These are phyloP conservation scores for Ramichloridium luteum DNA, from an alignment of 2,329 filamentous ascomycete species.

Conservation along the genomic window DNA sequence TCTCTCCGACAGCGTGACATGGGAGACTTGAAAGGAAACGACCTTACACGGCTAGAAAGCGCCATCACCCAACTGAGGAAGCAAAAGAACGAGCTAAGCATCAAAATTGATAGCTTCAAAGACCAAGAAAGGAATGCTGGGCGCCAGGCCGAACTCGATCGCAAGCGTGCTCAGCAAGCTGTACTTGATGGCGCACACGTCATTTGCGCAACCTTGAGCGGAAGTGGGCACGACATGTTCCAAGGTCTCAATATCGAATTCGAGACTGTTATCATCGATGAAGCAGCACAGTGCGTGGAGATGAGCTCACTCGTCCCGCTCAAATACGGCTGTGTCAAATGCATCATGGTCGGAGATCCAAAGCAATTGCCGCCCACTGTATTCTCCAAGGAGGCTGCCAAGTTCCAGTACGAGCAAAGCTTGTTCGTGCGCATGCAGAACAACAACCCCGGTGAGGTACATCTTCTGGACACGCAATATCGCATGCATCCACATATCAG, in stretches of 20 bases:
- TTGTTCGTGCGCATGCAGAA: constrained; percentile 97
- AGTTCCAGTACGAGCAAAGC: constrained; percentile 93
- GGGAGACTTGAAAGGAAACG: constrained; percentile 35
- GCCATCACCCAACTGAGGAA: constrained; percentile 68
- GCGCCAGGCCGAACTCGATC: constrained; percentile 74
- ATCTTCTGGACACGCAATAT: constrained; percentile 94
- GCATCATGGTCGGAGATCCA: constrained; percentile 91
- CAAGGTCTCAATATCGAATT: constrained; percentile 90
- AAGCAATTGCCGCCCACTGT: constrained; percentile 96
- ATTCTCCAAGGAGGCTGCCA: constrained; percentile 80
- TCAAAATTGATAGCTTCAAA: constrained; percentile 74
- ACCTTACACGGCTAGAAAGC: constrained; percentile 55
- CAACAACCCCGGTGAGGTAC: constrained; percentile 76
- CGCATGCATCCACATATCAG: constrained; percentile 99
- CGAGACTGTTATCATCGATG: constrained; percentile 95
- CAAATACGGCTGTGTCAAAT: constrained; percentile 95
- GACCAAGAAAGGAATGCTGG: constrained; percentile 71
- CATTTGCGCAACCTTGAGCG: constrained; percentile 87
- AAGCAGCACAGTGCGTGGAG: constrained; percentile 96
- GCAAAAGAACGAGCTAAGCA: constrained; percentile 63
- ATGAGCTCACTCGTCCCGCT: constrained; percentile 90
- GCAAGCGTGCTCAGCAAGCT: constrained; percentile 75
- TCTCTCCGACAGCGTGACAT: constrained; percentile 57
- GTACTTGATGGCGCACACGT: constrained; percentile 85
- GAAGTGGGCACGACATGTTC: constrained; percentile 95